phyloP scores from a whole-genome alignment of 306 rosid species.

The Medicago arabica region DNA sequence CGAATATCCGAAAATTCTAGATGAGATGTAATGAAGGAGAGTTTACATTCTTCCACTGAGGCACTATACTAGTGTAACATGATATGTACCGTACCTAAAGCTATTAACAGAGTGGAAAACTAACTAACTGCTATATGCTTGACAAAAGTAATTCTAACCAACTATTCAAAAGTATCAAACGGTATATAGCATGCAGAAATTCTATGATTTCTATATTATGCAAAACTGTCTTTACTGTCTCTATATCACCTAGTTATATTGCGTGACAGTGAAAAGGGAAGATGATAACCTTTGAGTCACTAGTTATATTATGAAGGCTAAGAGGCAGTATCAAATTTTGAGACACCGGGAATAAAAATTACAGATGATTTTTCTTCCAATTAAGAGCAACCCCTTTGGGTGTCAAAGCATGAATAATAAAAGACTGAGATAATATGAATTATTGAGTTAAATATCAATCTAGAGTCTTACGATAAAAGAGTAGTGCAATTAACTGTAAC shows the following conservation, averaged over 20 bases:
- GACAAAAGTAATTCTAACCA: constrained; percentile 1
- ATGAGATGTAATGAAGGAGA: neutral
- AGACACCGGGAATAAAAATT: neutral
- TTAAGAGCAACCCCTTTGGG: constrained; percentile 1
- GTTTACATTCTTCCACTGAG: neutral
- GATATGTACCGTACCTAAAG: neutral
- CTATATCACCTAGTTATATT: neutral
- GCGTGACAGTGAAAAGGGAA: neutral
- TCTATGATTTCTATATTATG: neutral
- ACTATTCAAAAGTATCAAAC: neutral
- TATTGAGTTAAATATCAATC: neutral
- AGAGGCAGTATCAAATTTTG: neutral
- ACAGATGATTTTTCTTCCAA: neutral
- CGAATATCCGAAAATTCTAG: neutral
- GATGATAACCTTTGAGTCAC: neutral
- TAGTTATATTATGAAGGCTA: constrained; percentile 3
- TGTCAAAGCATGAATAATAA: neutral
- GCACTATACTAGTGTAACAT: neutral
- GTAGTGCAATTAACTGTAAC: constrained; percentile 30
- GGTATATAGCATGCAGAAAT: neutral
- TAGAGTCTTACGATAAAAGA: neutral
- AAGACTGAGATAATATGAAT: neutral
- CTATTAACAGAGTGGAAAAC: constrained; percentile 1
- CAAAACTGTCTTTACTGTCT: neutral
- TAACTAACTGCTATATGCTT: neutral